These are phyloP conservation scores for Umbilicaria muhlenbergii DNA, from an alignment of 495 filamentous ascomycete species.

Conservation along the genomic window DNA sequence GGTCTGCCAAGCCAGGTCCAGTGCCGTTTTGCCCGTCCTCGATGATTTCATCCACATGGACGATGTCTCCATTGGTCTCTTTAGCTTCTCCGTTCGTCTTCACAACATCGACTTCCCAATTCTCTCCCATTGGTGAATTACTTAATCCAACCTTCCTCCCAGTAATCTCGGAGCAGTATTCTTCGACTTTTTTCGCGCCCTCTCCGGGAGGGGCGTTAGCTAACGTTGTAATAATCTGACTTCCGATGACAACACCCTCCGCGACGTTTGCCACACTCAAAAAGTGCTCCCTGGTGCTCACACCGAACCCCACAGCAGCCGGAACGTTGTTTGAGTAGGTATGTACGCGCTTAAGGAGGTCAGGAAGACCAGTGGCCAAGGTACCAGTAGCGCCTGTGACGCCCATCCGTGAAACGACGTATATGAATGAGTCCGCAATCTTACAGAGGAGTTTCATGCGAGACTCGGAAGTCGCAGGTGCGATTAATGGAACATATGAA, in stretches of 20 bases:
- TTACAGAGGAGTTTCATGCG: constrained; percentile 92
- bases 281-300: constrained; percentile 92
- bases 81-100: constrained; percentile 41
- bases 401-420: constrained; percentile 95
- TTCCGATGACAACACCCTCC: constrained; percentile 96
- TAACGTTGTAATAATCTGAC: constrained; percentile 74
- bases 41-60: constrained; percentile 45
- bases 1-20: constrained; percentile 50
- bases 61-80: constrained; percentile 32
- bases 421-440: constrained; percentile 98
- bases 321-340: constrained; percentile 81
- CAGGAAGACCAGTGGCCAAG: constrained; percentile 63
- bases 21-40: constrained; percentile 39
- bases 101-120: constrained; percentile 45
- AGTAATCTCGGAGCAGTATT: constrained; percentile 71
- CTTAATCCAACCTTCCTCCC: constrained; percentile 29
- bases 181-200: constrained; percentile 58
- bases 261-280: constrained; percentile 65
- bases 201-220: constrained; percentile 53
- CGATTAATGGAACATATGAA: constrained; percentile 90
- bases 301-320: constrained; percentile 85
- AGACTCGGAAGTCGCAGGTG: constrained; percentile 77
- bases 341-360: constrained; percentile 73
- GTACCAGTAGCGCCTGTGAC: constrained; percentile 82
- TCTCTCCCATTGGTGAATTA: constrained; percentile 13